Base-by-base conservation (phyloP, 108 stramenopile species). In the Skeletonema tropicum region DNA sequence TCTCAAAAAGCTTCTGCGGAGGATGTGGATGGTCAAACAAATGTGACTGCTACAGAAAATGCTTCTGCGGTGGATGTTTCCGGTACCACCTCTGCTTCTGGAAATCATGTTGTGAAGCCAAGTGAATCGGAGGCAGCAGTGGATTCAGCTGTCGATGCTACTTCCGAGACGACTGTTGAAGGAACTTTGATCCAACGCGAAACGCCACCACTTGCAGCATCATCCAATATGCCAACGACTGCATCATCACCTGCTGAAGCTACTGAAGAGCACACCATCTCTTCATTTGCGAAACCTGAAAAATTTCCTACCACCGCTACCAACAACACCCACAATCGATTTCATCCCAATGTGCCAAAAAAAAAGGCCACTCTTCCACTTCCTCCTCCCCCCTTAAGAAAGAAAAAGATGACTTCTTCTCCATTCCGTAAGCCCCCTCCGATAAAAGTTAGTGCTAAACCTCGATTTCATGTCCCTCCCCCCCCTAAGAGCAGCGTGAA, bases 341-440 rank as follows among this genome's bases (percentile, higher is more conserved):
- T 42, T 42, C 41, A 42, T 15, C 41, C 15, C 41, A 42, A 42
- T 42, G 14, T 42, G 15, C 41, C 41, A 2, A 42, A n/a, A n/a
- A n/a, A 42, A 42, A 42, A 42, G 41, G 41, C 41, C 14, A 42
- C 3, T 42, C 41, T 42, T 13, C 41, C 41, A 15, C 41, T 42
- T 15, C 41, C 41, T 15, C 41, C 41, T 15, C 41, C 41, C 15
- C 41, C 68, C 36, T 41, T 5, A 57, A 57, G 33, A 14, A 62
- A 36, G 38, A 32, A 64, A 9, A 39, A 32, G 25, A 19, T 23
- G 17, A 14, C 41, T 42, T 42, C 41, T 1, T 42, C 67, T 14
- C 39, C 49, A 2, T 69, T 69, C 10, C 68, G 68, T 19, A 69
- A 59, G 29, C 68, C 68, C 8, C 68, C 68, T 58, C 68, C 68